These are phyloP conservation scores for Aspergillus sojae DNA, from an alignment of 2,329 filamentous ascomycete species.

Conservation along the genomic window DNA sequence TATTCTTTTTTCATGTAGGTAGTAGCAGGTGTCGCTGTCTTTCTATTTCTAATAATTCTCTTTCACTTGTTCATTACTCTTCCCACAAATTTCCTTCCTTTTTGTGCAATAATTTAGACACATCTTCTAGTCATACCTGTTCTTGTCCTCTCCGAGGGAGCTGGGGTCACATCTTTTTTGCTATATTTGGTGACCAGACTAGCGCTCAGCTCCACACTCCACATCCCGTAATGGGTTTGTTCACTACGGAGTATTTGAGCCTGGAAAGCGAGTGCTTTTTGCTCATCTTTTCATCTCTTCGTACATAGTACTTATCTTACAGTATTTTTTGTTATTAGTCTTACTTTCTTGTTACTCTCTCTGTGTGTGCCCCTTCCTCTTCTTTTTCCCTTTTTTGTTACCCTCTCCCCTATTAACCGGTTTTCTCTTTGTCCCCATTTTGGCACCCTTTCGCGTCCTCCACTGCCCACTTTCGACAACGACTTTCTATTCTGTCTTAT, in stretches of 20 bases:
- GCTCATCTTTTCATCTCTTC: conserved; percentile 1
- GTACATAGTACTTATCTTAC: conserved; percentile 8
- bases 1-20: neutral
- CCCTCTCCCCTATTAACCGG: neutral
- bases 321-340: conserved; percentile 5
- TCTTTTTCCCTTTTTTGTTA: neutral
- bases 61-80: neutral
- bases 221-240: conserved; percentile 5
- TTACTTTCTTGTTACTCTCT: conserved; percentile 3
- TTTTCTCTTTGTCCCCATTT: conserved; percentile 1
- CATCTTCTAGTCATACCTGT: neutral
- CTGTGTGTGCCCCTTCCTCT: neutral
- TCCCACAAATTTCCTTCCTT: neutral
- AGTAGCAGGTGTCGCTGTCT: neutral
- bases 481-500: neutral
- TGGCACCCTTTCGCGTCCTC: neutral
- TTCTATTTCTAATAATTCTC: neutral
- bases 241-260: neutral
- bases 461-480: neutral
- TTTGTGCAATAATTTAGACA: neutral
- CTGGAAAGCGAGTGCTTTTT: neutral
- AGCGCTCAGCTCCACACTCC: conserved; percentile 14
- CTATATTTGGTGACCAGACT: conserved; percentile 8
- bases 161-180: conserved; percentile 3
- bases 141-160: neutral